phyloP scores from a whole-genome alignment of 768 basidiomycete genomes.

The Lyophyllum atratum region DNA sequence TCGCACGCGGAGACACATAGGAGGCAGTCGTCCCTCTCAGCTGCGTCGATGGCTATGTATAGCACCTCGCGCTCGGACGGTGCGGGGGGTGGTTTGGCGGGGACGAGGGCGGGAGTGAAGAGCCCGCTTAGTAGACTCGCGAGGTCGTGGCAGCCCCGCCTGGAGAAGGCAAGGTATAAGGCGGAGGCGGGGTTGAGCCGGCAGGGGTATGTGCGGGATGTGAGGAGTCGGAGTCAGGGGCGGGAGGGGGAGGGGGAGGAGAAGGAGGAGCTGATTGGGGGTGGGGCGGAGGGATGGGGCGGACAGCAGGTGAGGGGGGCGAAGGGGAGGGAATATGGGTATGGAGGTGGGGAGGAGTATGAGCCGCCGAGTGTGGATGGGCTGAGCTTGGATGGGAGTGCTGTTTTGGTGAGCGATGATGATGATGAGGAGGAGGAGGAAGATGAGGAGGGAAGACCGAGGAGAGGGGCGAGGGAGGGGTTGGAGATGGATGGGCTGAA shows the following conservation, averaged over 20 bases:
- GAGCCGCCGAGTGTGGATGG: constrained; percentile 59
- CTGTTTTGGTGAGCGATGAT: too few species aligned
- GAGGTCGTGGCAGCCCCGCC: constrained; percentile 46
- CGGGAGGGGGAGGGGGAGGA: constrained; percentile 13
- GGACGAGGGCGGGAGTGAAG: too few species aligned
- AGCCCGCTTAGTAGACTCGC: constrained; percentile 15
- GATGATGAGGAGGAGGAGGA: constrained; percentile 2
- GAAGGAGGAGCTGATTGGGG: constrained; percentile 19
- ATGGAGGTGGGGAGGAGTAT: too few species aligned
- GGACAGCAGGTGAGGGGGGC: background rate
- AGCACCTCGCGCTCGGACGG: too few species aligned
- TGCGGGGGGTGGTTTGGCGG: too few species aligned
- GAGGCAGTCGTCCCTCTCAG: constrained; percentile 8
- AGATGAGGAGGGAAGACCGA: constrained; percentile 14
- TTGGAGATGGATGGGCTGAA: constrained; percentile 55
- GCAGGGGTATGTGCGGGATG: constrained; percentile 53
- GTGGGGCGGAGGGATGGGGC: background rate
- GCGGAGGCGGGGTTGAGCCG: constrained; percentile 68
- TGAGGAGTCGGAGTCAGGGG: constrained; percentile 16
- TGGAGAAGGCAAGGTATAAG: constrained; percentile 69
- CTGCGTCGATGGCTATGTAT: background rate
- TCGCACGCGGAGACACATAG: background rate
- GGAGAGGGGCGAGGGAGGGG: constrained; percentile 20
- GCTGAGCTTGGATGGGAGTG: constrained; percentile 45
- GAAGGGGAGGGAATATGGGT: constrained; percentile 27